phyloP scores from a whole-genome alignment of 148 eudicot species.

The Vaccinium vitisidaea region DNA sequence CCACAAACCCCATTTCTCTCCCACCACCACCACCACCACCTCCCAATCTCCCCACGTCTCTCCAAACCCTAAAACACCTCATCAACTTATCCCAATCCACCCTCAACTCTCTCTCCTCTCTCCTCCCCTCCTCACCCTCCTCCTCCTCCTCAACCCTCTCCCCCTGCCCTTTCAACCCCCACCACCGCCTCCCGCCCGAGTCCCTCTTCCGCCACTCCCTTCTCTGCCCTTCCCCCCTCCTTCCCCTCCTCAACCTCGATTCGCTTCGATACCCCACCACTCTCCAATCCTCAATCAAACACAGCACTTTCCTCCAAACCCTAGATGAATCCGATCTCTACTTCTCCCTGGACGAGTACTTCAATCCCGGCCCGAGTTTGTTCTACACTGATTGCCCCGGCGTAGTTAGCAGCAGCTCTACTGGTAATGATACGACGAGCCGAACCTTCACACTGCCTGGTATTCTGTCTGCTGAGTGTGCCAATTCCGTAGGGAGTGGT shows the following conservation, averaged over 20 bases:
- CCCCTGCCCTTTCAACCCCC: conserved; percentile 55
- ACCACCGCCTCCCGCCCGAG: conserved; percentile 20
- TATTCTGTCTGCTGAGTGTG: conserved; percentile 57
- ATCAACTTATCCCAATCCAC: conserved; percentile 40
- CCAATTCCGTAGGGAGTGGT: conserved; percentile 34
- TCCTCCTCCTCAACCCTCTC: conserved; percentile 3
- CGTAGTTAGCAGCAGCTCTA: conserved; percentile 36
- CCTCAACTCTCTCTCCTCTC: conserved; percentile 35
- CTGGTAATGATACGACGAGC: conserved; percentile 16
- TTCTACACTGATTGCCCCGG: conserved; percentile 76
- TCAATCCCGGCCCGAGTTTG: conserved; percentile 40
- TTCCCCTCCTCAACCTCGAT: conserved; percentile 22
- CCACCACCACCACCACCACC: conserved; percentile 11
- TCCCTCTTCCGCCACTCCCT: conserved; percentile 37
- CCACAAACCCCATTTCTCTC: background rate
- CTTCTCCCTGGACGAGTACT: conserved; percentile 56
- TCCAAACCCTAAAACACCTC: conserved; percentile 38
- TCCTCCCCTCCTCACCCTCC: conserved; percentile 21
- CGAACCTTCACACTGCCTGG: conserved; percentile 60
- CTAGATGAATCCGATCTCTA: conserved; percentile 39
- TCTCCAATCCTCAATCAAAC: conserved; percentile 32
- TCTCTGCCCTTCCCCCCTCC: conserved; percentile 58
- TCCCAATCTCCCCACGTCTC: conserved; percentile 30
- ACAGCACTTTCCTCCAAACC: conserved; percentile 35
- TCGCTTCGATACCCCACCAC: conserved; percentile 52